Base-by-base conservation (phyloP, 73 alveolate species). In the Paramecium biaurelia region DNA sequence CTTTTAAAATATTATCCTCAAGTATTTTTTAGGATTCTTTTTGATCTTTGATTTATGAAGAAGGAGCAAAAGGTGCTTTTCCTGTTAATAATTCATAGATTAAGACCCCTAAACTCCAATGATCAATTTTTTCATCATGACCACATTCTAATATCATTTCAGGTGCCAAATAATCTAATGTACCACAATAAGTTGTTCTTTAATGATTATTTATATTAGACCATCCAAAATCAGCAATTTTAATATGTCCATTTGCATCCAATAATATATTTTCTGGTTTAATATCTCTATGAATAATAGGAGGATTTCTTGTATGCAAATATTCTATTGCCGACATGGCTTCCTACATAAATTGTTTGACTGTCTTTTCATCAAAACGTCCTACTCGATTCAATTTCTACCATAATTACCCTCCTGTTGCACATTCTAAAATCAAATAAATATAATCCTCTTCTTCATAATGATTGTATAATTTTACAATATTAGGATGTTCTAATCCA, bases 141-240 rank as follows among this genome's bases (percentile, higher is more conserved):
- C 96, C 96, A 42, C 70, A 93, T 58, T 92, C 95, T 32, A 76
- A 70, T 20, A 93, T 89, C 94, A 93, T 70, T 90, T 93, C 96
- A 1, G 96, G 96, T 8, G 96, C 96, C 70, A 93, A 74, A 93
- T 93, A 93, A 72, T 92, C 89, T 11, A 93, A 93, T 8, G 96
- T 93, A 6, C 96, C 96, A 92, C 96, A 93, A 58, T 92, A 92
- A 11, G 96, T 93, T 42, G 74, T 93, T 89, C 96, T 92, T 53
- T 92, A 72, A 53, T 72, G 94, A 41, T 95, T 92, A 21, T 93
- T 93, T 72, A 92, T 79, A 70, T 95, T 95, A 49, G 96, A 84
- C 97, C 98, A 95, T 20, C 98, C 98, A 85, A 95, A 95, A 95
- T 95, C 98, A 74, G 95, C 95, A 67, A 95, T 88, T 92, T 95